Percentiles rank a stretch among this genome's conserved stretches.
Conservation (phyloP, 2,329 filamentous ascomycete species). For the Helminthosporium solani region DNA sequence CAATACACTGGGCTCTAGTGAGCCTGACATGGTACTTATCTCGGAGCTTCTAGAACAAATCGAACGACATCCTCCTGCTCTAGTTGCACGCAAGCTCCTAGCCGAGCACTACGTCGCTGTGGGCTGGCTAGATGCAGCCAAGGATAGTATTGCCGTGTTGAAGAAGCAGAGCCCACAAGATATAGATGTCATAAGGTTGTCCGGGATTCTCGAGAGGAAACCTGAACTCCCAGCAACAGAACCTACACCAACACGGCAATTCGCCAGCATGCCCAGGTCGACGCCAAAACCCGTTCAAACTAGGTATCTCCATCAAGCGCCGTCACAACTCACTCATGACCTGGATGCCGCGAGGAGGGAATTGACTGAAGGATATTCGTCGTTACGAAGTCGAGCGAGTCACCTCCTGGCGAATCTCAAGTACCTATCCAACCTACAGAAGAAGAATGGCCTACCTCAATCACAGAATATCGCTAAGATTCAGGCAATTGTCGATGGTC, state of each 20-base stretch:
- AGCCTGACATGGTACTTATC: conserved; percentile 36
- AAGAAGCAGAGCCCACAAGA: conserved; percentile 23
- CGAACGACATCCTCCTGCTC: conserved; percentile 29
- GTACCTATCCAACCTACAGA: conserved; percentile 28
- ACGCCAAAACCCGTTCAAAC: background rate
- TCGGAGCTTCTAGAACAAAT: conserved; percentile 36
- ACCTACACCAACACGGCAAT: background rate
- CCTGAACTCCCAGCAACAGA: conserved; percentile 20
- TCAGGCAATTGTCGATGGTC: conserved; percentile 20
- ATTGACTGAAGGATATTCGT: conserved; percentile 24
- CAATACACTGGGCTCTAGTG: conserved; percentile 18
- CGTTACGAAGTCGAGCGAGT: conserved; percentile 25
- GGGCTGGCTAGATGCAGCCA: conserved; percentile 38
- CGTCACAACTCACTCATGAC: conserved; percentile 15
- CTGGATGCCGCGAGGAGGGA: conserved; percentile 25
- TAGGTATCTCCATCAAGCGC: conserved; percentile 1
- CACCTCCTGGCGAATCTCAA: conserved; percentile 24
- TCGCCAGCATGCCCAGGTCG: background rate
- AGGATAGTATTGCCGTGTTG: conserved; percentile 30
- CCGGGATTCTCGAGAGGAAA: conserved; percentile 24
- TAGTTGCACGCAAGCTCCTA: conserved; percentile 32
- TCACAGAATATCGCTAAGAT: conserved; percentile 22
- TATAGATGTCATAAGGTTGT: conserved; percentile 23
- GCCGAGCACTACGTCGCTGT: conserved; percentile 35
- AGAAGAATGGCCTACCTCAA: conserved; percentile 20